Evolutionary conservation across 495 filamentous ascomycete genomes (phyloP).

Genomic region (Penicillium verhagenii): DNA sequence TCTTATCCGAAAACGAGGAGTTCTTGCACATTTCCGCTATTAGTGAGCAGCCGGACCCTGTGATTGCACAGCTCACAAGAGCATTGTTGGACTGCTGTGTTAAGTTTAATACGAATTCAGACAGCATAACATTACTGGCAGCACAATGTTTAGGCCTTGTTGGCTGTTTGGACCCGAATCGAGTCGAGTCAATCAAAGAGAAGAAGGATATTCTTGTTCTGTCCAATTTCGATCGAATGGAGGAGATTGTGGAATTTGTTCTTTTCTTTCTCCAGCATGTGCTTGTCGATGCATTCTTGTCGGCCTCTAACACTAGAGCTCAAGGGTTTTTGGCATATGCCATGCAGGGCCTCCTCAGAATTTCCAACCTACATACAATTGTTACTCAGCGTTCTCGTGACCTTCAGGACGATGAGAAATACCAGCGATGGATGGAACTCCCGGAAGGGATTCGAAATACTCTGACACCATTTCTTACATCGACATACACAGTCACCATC

Average conservation of each 20-base stretch:
- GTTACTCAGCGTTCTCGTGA: conserved; percentile 54
- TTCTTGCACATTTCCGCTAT: conserved; percentile 80
- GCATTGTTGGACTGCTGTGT: conserved; percentile 80
- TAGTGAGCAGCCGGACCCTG: conserved; percentile 78
- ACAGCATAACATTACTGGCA: conserved; percentile 66
- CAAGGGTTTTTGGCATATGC: conserved; percentile 89
- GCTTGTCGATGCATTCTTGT: conserved; percentile 86
- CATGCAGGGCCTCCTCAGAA: conserved; percentile 87
- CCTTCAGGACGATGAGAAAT: conserved; percentile 52
- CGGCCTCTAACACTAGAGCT: conserved; percentile 77
- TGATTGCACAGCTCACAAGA: conserved; percentile 68
- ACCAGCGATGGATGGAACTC: conserved; percentile 71
- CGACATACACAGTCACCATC: conserved; percentile 70
- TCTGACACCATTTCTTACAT: conserved; percentile 79
- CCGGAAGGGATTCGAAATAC: conserved; percentile 73
- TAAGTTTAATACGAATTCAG: conserved; percentile 67
- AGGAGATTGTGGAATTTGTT: conserved; percentile 83
- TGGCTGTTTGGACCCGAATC: conserved; percentile 88
- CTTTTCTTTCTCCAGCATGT: conserved; percentile 82
- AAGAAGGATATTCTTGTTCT: conserved; percentile 77
- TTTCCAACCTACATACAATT: conserved; percentile 63
- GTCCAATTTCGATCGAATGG: conserved; percentile 76
- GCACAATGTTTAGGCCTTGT: conserved; percentile 81
- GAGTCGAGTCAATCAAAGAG: conserved; percentile 74
- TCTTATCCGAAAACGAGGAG: conserved; percentile 68